Base-by-base conservation (phyloP, 208 protist species). In the Phytomonas sp. region DNA sequence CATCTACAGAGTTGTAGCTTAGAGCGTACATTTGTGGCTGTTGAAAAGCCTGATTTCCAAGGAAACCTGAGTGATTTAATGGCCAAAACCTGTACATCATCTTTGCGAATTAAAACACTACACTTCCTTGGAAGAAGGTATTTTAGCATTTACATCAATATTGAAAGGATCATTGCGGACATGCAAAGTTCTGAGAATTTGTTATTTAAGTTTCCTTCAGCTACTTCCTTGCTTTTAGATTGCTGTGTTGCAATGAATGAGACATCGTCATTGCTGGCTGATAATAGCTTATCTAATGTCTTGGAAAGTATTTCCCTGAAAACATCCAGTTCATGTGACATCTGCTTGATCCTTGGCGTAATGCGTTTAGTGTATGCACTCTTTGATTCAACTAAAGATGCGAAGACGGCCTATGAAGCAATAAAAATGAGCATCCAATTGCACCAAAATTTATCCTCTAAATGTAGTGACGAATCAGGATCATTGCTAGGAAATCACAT, bases 1-100 rank as follows among this genome's bases (percentile, higher is more conserved):
- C 86, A 94, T 74, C 61, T 92, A 11, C 86, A 82, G 2, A 94
- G 86, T 10, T 87, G 86, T 75, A 71, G 76, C n/a, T 76, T 94
- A n/a, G 84, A 92, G 71, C 80, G 82, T 19, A 76, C 78, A 0
- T 84, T 88, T 37, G 74, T 56, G 23, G 45, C 26, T 26, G 8
- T 19, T 1, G 45, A 56, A 56, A 26, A 56, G 23, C 23, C 26
- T 23, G 45, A 56, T 56, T 56, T 26, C 2, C 45, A 56, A 56
- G 19, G 19, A 56, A 56, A 56, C 45, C 10, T 56, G 45, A 26
- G 16, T 34, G 66, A 80, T 66, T 70, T 82, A 29, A 62, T 82
- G 19, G 68, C 73, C 32, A 70, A 64, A 8, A 66, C 76, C 62
- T 82, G 78, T 63, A 66, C 69, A 11, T 85, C 80, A 5, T 67